phyloP scores from a whole-genome alignment of 257 asterid species.

The Solanum chiquidenum region DNA sequence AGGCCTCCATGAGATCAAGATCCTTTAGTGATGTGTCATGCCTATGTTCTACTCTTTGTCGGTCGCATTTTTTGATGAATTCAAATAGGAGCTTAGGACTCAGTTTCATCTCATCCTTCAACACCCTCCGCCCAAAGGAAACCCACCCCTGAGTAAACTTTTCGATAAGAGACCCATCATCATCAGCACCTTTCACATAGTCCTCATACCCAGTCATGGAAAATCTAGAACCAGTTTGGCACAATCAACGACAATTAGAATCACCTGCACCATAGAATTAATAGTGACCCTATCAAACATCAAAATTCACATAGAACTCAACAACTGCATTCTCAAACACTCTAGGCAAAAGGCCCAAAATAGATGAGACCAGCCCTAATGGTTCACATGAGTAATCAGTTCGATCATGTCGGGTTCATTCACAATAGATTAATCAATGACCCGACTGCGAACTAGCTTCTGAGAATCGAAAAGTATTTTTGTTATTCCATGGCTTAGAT shows the following conservation, averaged over 20 bases:
- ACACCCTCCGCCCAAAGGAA: neutral
- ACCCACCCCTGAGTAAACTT: neutral
- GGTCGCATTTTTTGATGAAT: neutral
- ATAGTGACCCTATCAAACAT: no score
- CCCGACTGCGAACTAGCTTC: no score
- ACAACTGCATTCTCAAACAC: neutral
- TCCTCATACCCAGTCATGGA: neutral
- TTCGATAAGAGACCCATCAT: no score
- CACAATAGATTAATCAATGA: neutral
- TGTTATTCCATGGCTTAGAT: neutral
- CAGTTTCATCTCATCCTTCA: neutral
- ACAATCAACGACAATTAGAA: neutral
- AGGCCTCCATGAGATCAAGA: neutral
- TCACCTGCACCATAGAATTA: neutral
- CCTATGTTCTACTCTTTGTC: neutral
- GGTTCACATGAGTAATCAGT: neutral
- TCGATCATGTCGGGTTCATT: neutral
- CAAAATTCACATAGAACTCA: no score
- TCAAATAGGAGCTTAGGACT: neutral
- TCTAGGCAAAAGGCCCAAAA: neutral
- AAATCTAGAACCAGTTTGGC: neutral
- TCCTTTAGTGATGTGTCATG: neutral
- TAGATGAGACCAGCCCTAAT: neutral
- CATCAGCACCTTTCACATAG: neutral
- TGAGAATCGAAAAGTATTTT: neutral